Percentiles rank a stretch among this genome's conserved stretches.
Conservation (phyloP, 768 basidiomycete species). For the Hortiboletus campestris region DNA sequence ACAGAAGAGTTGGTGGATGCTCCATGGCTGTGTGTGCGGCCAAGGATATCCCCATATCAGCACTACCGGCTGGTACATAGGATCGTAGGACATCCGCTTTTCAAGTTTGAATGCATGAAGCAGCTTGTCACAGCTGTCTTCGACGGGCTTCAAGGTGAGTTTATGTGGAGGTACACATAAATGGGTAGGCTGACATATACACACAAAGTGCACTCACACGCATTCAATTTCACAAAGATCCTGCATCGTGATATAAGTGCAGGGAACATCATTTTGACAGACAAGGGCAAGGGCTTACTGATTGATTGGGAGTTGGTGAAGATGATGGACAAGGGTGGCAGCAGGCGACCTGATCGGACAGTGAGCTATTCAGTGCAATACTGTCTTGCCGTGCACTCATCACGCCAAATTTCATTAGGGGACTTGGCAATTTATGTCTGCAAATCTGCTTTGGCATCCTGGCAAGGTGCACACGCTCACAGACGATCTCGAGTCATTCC, state of each 20-base stretch:
- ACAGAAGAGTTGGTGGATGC: neutral
- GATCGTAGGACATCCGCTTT: neutral
- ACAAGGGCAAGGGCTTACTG: conserved; percentile 14
- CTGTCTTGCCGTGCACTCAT: neutral
- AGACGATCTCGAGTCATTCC: conserved; percentile 35
- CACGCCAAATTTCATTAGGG: neutral
- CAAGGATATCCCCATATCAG: conserved; percentile 1
- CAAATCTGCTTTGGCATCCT: neutral
- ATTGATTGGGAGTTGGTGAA: conserved; percentile 27
- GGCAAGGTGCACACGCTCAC: conserved; percentile 1
- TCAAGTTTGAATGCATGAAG: neutral
- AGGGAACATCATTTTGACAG: conserved; percentile 25
- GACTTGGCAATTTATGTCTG: neutral
- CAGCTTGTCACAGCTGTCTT: neutral
- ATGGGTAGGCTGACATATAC: neutral
- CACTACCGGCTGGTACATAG: conserved; percentile 3
- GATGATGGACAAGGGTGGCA: neutral
- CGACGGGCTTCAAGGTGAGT: neutral
- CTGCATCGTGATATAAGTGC: conserved; percentile 31
- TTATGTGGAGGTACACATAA: no score
- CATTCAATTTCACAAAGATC: conserved; percentile 9
- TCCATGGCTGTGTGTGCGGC: neutral
- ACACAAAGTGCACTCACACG: conserved; percentile 19
- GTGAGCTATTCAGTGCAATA: neutral
- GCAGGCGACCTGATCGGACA: neutral